Base-by-base conservation (phyloP, 2,329 filamentous ascomycete species). In the Fusarium sulawesiense region DNA sequence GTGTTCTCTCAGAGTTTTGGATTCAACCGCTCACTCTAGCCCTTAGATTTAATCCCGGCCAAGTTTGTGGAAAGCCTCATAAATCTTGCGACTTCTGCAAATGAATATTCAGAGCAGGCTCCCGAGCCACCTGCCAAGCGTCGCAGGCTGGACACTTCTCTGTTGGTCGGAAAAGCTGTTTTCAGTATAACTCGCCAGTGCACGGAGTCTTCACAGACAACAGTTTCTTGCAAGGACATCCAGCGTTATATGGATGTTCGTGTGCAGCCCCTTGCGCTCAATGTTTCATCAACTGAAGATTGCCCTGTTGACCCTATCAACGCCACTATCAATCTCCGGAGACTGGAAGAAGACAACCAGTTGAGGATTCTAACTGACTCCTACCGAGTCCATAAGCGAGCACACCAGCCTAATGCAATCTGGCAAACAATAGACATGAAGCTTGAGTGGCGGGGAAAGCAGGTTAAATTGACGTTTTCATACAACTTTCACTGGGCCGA, bases 401-500 rank as follows among this genome's bases (percentile, higher is more conserved):
- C 63, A 29, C 56, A 53, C 9, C 56, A 59, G 2, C 70, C 75
- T 7, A 80, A 80, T n/a, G 72, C 71, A 9, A 67, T 85, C 1
- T 83, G 81, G 80, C 73, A 73, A 11, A 69, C 64, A 7, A 70
- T 80, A 7, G 70, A 78, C 32, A 56, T 83, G 21, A 56, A 57
- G 7, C 58, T 84, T 16, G 68, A 79, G 11, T 72, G 73, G 53
- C 69, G 64, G 8, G 70, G 70, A 9, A 71, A 64, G 3, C 61
- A 66, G 48, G 73, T 79, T 5, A 67, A 64, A 8, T 40, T 72
- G 40, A 21, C 6, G 32, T 84, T 85, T 37, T 68, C 64, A 4
- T 72, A 83, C 29, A 68, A 77, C 23, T 72, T 85, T 18, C 78
- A 80, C 32, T 86, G 84, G 83, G 84, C 84, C 61, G 74, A 79